A percentile compares a stretch with the other conserved stretches of the same genome.
Evolutionary conservation across 2,329 filamentous ascomycete genomes (phyloP).

Genomic region (Mycosphaerelloides madeirae): DNA sequence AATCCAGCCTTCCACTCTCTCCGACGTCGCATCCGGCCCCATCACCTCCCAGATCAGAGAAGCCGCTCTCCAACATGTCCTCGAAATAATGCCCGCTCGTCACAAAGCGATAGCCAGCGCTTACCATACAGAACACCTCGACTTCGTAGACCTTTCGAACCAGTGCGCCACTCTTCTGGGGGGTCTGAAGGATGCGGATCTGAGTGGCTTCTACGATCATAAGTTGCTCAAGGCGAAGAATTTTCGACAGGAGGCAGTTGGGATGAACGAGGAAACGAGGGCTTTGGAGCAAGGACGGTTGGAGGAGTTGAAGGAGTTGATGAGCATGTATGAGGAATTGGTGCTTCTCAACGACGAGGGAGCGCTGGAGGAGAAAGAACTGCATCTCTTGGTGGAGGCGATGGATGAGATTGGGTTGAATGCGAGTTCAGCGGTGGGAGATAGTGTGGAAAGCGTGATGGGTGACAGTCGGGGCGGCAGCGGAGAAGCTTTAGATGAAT

Average conservation of each 20-base stretch:
- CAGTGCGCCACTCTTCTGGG: conserved; percentile 2
- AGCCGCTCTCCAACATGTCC: conserved; percentile 5
- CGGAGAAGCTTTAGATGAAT: neutral
- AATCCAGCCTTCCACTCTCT: too few species aligned
- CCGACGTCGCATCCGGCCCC: conserved; percentile 1
- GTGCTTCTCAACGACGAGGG: conserved; percentile 7
- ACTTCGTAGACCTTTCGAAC: neutral
- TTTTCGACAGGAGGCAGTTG: conserved; percentile 4
- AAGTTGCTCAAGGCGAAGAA: conserved; percentile 10
- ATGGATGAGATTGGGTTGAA: conserved; percentile 14
- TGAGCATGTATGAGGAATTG: conserved; percentile 9
- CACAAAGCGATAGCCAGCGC: conserved; percentile 8
- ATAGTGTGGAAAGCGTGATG: neutral
- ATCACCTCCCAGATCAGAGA: neutral
- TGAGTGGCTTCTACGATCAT: conserved; percentile 5
- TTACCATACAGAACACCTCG: conserved; percentile 1
- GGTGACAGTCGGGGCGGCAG: neutral
- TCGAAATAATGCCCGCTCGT: conserved; percentile 13
- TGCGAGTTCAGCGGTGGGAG: neutral
- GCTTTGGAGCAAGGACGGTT: conserved; percentile 10
- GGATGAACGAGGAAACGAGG: conserved; percentile 7
- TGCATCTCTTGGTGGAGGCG: conserved; percentile 7
- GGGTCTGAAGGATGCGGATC: conserved; percentile 4
- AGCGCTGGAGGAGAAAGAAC: conserved; percentile 4
- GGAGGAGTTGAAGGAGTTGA: conserved; percentile 10